Conservation (phyloP, 176 grass and related monocot species). For the Oryza coarctata region DNA sequence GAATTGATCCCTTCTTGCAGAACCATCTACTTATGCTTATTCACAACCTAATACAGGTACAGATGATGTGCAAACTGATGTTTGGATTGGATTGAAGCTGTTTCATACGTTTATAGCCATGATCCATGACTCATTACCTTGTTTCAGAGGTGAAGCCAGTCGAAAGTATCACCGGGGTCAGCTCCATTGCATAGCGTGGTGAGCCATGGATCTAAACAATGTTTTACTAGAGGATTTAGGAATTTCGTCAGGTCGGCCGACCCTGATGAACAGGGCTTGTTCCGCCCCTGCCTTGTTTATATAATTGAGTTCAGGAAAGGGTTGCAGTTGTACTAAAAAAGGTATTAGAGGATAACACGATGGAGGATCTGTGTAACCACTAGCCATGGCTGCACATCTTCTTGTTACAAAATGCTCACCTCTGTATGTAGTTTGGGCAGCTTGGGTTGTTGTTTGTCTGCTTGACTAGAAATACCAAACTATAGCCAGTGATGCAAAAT, state of each 20-base stretch:
- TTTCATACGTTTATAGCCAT: not conserved
- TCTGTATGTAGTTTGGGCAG: not conserved
- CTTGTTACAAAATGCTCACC: not conserved
- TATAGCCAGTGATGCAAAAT: not conserved
- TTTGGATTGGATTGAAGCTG: not conserved
- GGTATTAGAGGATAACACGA: not conserved
- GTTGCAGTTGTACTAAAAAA: not conserved
- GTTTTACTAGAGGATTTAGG: too few species aligned
- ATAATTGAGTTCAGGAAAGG: not conserved
- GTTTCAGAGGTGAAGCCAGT: too few species aligned
- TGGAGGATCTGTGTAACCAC: not conserved
- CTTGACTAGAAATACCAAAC: not conserved
- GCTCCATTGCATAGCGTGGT: too few species aligned
- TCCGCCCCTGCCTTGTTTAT: too few species aligned
- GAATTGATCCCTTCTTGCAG: slow-evolving; percentile 5
- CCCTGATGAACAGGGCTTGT: too few species aligned
- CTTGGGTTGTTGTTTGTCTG: too few species aligned
- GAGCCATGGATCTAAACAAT: too few species aligned
- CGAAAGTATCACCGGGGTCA: too few species aligned
- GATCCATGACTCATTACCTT: not conserved
- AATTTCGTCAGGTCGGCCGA: too few species aligned
- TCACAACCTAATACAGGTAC: slow-evolving; percentile 1
- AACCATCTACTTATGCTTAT: slow-evolving; percentile 30
- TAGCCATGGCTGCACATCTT: not conserved
- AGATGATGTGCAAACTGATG: not conserved